Evolutionary conservation across 2,329 filamentous ascomycete genomes (phyloP), one percentile per base, ranked within the genome.

Genomic region (Neobulgaria alba): DNA sequence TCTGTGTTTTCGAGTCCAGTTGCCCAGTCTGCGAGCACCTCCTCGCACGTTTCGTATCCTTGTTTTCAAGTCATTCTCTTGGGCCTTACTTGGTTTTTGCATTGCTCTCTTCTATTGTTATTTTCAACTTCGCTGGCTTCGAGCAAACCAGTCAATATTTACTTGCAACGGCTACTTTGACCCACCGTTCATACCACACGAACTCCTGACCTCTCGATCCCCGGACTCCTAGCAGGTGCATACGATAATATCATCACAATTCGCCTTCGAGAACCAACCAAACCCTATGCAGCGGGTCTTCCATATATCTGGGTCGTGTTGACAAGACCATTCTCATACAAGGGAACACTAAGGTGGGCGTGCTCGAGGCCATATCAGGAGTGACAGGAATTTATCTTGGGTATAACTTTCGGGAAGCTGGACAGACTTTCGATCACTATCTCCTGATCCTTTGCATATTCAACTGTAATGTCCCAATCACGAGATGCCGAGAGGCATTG

Each of bases 281-380:
- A 47, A 40, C 45, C 49, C 42, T 42, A 57, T 58, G 55, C 52
- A 47, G 46, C 41, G 33, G 32, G 41, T 46, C 37, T 35, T 34
- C 48, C 38, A 42, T 31, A 35, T 32, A 18, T 34, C 21, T 36
- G 39, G 50, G 51, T 56, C 50, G 45, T 55, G 52, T 53, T 56
- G 50, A 56, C 43, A 38, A 39, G 48, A 29, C 50, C 33, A 30
- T 29, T 36, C 31, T 38, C 34, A 32, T 39, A 41, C 33, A 38
- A 38, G 41, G 39, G 23, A 16, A 33, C 30, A n/a, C 36, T 38
- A 37, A 39, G 45, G 40, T 42, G 48, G 53, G 52, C 47, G 47
- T 45, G 47, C 43, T 32, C 43, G 34, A 38, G 49, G 46, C 7
- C 23, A 26, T n/a, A n/a, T n/a, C n/a, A n/a, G n/a, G 12, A 12